Base-by-base conservation (phyloP, 140 eudicot species). In the Erigeron philadelphicus region DNA sequence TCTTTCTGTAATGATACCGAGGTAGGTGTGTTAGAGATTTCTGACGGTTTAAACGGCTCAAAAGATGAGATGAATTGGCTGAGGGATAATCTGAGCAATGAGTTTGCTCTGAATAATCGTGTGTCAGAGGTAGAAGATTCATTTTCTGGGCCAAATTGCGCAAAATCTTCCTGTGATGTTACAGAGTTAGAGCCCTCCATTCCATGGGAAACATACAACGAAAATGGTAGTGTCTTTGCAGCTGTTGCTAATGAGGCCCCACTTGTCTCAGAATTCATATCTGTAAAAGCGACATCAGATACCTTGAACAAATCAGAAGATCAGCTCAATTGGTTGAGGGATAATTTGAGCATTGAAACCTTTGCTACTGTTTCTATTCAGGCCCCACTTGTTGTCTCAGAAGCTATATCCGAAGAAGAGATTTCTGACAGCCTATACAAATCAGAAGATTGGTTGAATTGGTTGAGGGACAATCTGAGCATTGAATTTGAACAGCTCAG, bases 381-480 rank as follows among this genome's bases (percentile, higher is more conserved):
- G 64, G 43, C 55, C 16, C 79, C 75, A 50, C 45, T 8, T 54
- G 61, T 38, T 64, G 38, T 19, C 53, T 49, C 60, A 2, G 75
- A 71, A 77, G 50, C 63, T 55, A 44, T 65, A 67, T 42, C 80
- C 13, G 62, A 23, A 21, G 44, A 3, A 57, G 66, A 60, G 64
- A 66, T 65, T 65, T 50, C 40, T 9, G 31, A 52, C 15, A 5
- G 47, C 61, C 21, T 50, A 55, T 25, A 66, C 49, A 47, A 56
- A 47, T 9, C 74, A 67, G 55, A 58, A 75, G 63, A 47, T 47
- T 1, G 19, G 57, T 40, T 50, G 56, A 75, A 76, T 53, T 86
- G 85, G 85, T 80, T 78, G 2, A 77, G 79, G 63, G 72, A 85
- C 59, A 90, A 84, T 45, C 66, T 79, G 79, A 42, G 66, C 21